Evolutionary conservation across 1,139 yeast species (phyloP).

Genomic region (Lodderomyces beijingensis): DNA sequence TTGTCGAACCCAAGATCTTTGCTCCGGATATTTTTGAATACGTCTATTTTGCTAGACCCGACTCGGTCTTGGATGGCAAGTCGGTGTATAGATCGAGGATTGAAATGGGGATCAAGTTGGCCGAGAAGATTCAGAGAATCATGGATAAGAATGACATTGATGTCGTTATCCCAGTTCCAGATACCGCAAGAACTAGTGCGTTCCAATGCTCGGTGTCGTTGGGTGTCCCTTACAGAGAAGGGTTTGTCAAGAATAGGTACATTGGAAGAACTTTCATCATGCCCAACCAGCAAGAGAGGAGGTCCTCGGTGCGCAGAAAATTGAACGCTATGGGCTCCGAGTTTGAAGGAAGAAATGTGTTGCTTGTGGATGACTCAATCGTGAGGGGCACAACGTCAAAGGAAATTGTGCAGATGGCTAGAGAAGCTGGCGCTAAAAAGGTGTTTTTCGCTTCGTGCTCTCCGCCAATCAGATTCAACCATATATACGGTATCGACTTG

Average conservation of each 20-base stretch:
- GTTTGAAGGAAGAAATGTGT: conserved; percentile 79
- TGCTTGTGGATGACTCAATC: conserved; percentile 93
- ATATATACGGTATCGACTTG: conserved; percentile 93
- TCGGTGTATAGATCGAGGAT: conserved; percentile 90
- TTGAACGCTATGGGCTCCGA: conserved; percentile 95
- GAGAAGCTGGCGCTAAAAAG: conserved; percentile 92
- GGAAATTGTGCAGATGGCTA: conserved; percentile 96
- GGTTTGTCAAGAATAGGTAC: conserved; percentile 92
- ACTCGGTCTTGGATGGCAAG: conserved; percentile 90
- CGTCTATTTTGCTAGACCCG: conserved; percentile 97
- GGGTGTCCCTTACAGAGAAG: conserved; percentile 87
- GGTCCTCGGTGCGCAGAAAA: conserved; percentile 90
- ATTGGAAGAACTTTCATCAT: conserved; percentile 97
- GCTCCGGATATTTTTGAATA: conserved; percentile 97
- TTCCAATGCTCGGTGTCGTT: conserved; percentile 83
- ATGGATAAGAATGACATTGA: conserved; percentile 61
- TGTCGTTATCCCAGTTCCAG: conserved; percentile 97
- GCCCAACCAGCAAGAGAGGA: conserved; percentile 96
- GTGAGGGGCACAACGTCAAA: conserved; percentile 97
- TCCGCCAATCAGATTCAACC: conserved; percentile 93
- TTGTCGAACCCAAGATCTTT: conserved; percentile 71
- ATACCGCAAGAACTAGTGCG: conserved; percentile 93
- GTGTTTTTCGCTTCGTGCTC: conserved; percentile 97
- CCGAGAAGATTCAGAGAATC: conserved; percentile 57
- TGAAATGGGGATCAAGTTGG: conserved; percentile 91